Evolutionary conservation across 2,329 filamentous ascomycete species (phyloP).

Genomic region (Akanthomyces muscarius): DNA sequence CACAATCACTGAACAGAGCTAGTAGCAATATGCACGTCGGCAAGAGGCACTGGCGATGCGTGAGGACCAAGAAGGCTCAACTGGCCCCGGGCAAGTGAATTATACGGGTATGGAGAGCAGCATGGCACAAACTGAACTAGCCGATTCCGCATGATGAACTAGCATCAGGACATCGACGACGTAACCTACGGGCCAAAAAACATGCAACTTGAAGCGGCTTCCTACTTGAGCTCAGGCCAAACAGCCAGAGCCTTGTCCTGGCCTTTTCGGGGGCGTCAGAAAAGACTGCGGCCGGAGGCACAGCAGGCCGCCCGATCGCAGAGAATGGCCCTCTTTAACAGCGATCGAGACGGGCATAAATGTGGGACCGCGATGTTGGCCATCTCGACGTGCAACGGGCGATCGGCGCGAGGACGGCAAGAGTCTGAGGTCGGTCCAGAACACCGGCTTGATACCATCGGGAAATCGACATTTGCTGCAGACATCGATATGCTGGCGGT

Average conservation of each 20-base stretch:
- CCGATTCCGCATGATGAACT: background rate
- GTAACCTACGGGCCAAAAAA: background rate
- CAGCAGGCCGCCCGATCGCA: slow-evolving; percentile 6
- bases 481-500: background rate
- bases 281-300: background rate
- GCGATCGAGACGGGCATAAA: slow-evolving; percentile 8
- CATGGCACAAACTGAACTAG: background rate
- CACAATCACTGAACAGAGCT: background rate
- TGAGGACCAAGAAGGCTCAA: background rate
- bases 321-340: background rate
- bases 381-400: slow-evolving; percentile 8
- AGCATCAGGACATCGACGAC: slow-evolving; percentile 8
- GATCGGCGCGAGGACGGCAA: slow-evolving; percentile 9
- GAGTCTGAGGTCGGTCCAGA: background rate
- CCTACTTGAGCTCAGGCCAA: background rate
- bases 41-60: background rate
- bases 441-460: background rate
- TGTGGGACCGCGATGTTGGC: background rate
- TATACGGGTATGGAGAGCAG: background rate
- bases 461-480: slow-evolving; percentile 6
- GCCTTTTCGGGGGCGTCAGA: background rate
- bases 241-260: background rate
- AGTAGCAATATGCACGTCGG: background rate
- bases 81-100: background rate
- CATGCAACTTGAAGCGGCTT: background rate